A percentile compares a stretch with the other conserved stretches of the same genome.
phyloP scores from a whole-genome alignment of 495 filamentous ascomycete genomes.

The Neurospora hispaniola region DNA sequence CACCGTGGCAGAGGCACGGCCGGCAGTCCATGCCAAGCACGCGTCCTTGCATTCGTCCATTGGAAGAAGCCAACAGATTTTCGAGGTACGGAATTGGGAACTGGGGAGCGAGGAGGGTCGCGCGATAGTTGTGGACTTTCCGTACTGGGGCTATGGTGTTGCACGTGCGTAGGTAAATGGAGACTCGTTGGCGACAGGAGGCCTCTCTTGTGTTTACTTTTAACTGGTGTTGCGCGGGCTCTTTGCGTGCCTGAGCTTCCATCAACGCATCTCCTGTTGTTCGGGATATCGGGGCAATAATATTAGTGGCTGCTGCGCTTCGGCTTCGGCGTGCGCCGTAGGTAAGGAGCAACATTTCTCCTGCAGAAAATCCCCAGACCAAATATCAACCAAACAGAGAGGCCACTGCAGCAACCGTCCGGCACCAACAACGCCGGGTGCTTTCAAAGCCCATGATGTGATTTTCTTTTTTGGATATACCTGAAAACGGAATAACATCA shows the following conservation, averaged over 20 bases:
- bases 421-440: not conserved
- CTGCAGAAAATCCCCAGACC: not conserved
- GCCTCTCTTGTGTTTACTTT: not conserved
- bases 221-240: no score
- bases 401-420: not conserved
- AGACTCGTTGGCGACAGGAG: not conserved
- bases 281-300: not conserved
- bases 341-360: not conserved
- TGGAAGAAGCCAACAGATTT: not conserved
- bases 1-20: not conserved
- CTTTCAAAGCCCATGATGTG: not conserved
- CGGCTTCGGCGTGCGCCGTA: not conserved
- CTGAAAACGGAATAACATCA: not conserved
- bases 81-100: not conserved
- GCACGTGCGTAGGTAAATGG: not conserved
- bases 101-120: not conserved
- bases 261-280: no score
- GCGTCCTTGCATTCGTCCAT: not conserved
- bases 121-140: not conserved
- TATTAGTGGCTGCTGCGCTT: not conserved
- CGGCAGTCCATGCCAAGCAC: not conserved
- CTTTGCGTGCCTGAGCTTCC: not conserved
- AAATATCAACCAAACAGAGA: not conserved
- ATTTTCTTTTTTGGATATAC: not conserved
- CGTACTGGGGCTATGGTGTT: no score